These are phyloP conservation scores for Smittium mucronatum DNA, from an alignment of 371 early-diverging fungal genomes.

Conservation along the genomic window DNA sequence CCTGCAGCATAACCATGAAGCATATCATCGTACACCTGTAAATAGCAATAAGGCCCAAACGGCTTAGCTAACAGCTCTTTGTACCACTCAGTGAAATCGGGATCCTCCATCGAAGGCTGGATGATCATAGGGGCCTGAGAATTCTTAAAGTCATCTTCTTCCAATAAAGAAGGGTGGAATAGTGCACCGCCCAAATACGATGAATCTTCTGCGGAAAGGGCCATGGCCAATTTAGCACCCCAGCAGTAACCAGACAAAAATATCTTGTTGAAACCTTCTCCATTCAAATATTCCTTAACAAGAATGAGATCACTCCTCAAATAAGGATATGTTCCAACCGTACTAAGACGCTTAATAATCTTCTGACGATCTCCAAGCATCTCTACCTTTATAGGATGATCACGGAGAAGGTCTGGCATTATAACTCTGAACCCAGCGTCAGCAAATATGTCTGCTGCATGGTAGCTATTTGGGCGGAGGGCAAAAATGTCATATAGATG, in stretches of 20 bases:
- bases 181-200: slow-evolving; percentile 38
- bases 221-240: slow-evolving; percentile 40
- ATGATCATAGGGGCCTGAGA: slow-evolving; percentile 43
- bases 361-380: slow-evolving; percentile 24
- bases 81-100: slow-evolving; percentile 42
- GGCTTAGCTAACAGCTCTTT: slow-evolving; percentile 37
- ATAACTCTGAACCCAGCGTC: slow-evolving; percentile 44
- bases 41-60: slow-evolving; percentile 39
- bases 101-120: slow-evolving; percentile 49
- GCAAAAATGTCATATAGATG: slow-evolving; percentile 37
- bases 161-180: slow-evolving; percentile 48
- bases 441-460: slow-evolving; percentile 51
- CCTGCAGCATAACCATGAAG: slow-evolving; percentile 56
- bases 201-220: slow-evolving; percentile 19
- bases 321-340: slow-evolving; percentile 29
- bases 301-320: slow-evolving; percentile 27
- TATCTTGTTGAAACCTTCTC: slow-evolving; percentile 30
- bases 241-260: slow-evolving; percentile 56
- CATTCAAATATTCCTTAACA: slow-evolving; percentile 30
- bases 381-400: slow-evolving; percentile 30
- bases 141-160: slow-evolving; percentile 37
- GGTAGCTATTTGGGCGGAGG: slow-evolving; percentile 39
- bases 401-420: slow-evolving; percentile 51
- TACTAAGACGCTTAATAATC: slow-evolving; percentile 29
- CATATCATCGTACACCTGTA: slow-evolving; percentile 50